A percentile compares a stretch with the other conserved stretches of the same genome.
Conservation (phyloP, 176 grass and related monocot species). For the Rhipidocladum racemiflorum region DNA sequence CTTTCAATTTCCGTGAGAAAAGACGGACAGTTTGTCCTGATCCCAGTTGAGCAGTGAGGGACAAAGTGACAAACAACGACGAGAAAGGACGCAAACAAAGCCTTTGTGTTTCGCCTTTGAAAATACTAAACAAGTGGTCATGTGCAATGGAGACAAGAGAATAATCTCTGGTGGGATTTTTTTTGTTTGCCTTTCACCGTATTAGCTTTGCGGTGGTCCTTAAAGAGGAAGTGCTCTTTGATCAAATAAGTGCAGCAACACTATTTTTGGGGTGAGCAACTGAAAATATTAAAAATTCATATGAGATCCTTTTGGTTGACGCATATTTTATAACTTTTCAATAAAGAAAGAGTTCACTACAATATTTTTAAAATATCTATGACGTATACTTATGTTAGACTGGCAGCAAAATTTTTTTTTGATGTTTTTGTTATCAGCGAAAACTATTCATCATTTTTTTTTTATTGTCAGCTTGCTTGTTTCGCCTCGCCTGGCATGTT, state of each 20-base stretch:
- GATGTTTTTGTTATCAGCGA: no score
- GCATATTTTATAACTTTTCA: background rate
- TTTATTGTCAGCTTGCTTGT: no score
- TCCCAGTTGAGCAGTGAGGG: no score
- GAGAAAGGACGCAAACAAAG: constrained; percentile 11
- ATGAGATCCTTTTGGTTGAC: background rate
- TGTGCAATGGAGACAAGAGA: constrained; percentile 4
- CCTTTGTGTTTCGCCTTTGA: constrained; percentile 27
- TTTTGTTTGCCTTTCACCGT: background rate
- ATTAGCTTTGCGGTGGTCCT: constrained; percentile 22
- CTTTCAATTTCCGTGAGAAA: background rate
- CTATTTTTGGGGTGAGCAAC: background rate
- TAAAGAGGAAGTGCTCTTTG: background rate
- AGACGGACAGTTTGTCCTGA: background rate
- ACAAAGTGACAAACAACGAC: constrained; percentile 21
- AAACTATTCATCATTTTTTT: no score
- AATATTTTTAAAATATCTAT: background rate
- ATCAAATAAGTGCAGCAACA: background rate
- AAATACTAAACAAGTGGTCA: background rate
- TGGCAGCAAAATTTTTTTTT: no score
- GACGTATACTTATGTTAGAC: background rate
- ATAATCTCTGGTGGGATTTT: constrained; percentile 24
- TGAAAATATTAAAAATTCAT: background rate
- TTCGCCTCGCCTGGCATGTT: no score
- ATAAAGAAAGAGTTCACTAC: background rate